A percentile compares a stretch with the other conserved stretches of the same genome.
Conservation (phyloP, 1,284 basidiomycete species). For the Pseudozyma thailandica region DNA sequence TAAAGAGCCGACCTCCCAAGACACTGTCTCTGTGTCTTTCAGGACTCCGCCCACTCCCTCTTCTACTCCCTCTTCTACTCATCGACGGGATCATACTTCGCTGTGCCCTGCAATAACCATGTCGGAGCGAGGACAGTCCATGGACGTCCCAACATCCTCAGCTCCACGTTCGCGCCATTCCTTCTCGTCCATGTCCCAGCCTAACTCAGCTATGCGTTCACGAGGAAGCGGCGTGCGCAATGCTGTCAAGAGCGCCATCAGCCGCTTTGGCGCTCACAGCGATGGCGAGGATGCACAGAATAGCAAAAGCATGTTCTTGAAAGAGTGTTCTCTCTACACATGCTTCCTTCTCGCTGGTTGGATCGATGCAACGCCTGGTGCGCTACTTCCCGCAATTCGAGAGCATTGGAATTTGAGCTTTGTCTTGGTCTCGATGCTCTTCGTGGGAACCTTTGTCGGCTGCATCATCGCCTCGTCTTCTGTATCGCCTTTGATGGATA, state of each 20-base stretch:
- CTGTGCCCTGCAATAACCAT: too few relatives aligned
- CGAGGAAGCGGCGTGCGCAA: conserved; percentile 14
- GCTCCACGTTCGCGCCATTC: conserved; percentile 7
- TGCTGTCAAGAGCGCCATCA: conserved; percentile 27
- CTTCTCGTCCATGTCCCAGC: conserved; percentile 2
- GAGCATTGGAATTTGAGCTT: conserved; percentile 39
- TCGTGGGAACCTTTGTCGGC: conserved; percentile 50
- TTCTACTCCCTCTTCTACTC: too few relatives aligned
- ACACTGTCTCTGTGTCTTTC: too few relatives aligned
- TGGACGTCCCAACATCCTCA: neutral
- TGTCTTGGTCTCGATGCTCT: conserved; percentile 42
- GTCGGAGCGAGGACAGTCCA: conserved; percentile 16
- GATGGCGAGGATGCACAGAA: neutral
- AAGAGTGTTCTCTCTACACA: conserved; percentile 39
- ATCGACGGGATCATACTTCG: too few relatives aligned
- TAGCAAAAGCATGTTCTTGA: conserved; percentile 34
- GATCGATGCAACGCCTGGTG: conserved; percentile 48
- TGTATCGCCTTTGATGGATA: conserved; percentile 38
- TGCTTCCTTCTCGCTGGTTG: conserved; percentile 48
- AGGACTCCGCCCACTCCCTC: too few relatives aligned
- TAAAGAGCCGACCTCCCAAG: too few relatives aligned
- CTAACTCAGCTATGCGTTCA: conserved; percentile 9
- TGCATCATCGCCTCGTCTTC: conserved; percentile 41
- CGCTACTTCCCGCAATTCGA: conserved; percentile 49
- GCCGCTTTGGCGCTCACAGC: conserved; percentile 2